Conservation (phyloP, 2,329 filamentous ascomycete species). For the Dactylella cylindrospora region DNA sequence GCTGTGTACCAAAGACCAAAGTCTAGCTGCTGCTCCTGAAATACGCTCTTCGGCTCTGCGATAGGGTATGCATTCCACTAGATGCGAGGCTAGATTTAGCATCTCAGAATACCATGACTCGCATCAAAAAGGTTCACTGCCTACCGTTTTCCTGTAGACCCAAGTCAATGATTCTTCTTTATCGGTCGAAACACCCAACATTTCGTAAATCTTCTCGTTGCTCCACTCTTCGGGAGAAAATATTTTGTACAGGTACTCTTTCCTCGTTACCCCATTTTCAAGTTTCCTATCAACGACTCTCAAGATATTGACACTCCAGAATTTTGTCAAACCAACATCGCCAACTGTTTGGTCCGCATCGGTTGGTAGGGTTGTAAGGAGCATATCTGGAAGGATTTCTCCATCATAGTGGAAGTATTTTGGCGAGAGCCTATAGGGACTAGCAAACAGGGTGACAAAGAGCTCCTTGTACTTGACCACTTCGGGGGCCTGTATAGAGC, state of each 20-base stretch:
- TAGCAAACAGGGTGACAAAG: conserved; percentile 86
- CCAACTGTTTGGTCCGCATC: conserved; percentile 53
- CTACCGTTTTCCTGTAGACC: conserved; percentile 47
- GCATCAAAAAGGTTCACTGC: conserved; percentile 55
- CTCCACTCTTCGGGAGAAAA: conserved; percentile 60
- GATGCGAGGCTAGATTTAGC: conserved; percentile 47
- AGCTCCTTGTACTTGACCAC: conserved; percentile 80
- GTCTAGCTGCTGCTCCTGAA: conserved; percentile 74
- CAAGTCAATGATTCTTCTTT: conserved; percentile 44
- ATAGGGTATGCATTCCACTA: conserved; percentile 87
- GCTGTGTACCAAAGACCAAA: conserved; percentile 69
- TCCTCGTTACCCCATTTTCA: conserved; percentile 54
- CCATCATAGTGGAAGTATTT: conserved; percentile 69
- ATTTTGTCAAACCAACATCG: conserved; percentile 71
- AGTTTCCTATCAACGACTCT: conserved; percentile 63
- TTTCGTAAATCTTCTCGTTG: conserved; percentile 45
- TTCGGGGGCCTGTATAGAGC: conserved; percentile 63
- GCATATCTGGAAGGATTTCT: conserved; percentile 66
- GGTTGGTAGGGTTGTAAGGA: conserved; percentile 79
- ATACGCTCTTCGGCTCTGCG: conserved; percentile 78
- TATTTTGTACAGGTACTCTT: conserved; percentile 67
- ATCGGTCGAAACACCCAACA: conserved; percentile 48
- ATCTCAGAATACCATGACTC: conserved; percentile 55
- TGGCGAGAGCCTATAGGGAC: conserved; percentile 70
- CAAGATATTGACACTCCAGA: conserved; percentile 83